Percentiles rank a stretch among this genome's conserved stretches.
These are phyloP conservation scores for Neurospora sp. DNA, from an alignment of 495 filamentous ascomycete species.

Conservation along the genomic window DNA sequence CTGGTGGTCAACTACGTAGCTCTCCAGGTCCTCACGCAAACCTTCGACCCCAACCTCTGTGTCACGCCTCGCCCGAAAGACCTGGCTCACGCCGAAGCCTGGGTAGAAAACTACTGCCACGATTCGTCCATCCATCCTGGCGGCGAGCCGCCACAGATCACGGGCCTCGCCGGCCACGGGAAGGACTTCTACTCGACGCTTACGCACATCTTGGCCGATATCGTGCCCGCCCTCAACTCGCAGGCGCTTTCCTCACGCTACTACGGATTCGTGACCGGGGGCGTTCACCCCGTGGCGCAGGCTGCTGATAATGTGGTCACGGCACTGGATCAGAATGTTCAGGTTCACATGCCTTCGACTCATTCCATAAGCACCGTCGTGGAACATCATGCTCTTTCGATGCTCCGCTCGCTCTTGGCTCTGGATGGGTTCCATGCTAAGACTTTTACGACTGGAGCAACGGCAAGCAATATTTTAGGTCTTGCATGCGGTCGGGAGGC, in stretches of 20 bases:
- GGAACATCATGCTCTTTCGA: slow-evolving; percentile 57
- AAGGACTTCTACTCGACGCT: slow-evolving; percentile 12
- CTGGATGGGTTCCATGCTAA: slow-evolving; percentile 51
- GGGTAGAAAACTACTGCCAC: neutral
- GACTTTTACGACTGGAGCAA: slow-evolving; percentile 86
- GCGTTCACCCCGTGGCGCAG: slow-evolving; percentile 66
- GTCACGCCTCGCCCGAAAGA: neutral
- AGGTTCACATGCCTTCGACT: slow-evolving; percentile 61
- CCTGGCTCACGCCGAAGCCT: neutral
- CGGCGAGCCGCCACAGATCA: neutral
- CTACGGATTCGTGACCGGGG: slow-evolving; percentile 85
- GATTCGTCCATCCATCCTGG: neutral
- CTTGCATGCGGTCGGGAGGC: slow-evolving; percentile 68
- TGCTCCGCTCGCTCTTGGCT: slow-evolving; percentile 58
- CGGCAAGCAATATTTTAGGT: slow-evolving; percentile 74
- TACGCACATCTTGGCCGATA: slow-evolving; percentile 41
- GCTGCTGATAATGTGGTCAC: slow-evolving; percentile 78
- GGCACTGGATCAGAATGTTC: slow-evolving; percentile 73
- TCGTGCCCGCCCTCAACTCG: slow-evolving; percentile 58
- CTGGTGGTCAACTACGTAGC: neutral
- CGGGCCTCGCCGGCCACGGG: neutral
- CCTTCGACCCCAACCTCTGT: neutral
- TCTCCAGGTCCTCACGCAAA: neutral
- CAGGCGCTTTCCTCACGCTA: slow-evolving; percentile 55
- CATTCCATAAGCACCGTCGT: slow-evolving; percentile 67